phyloP scores from a whole-genome alignment of 371 early-diverging fungal genomes.

The Zopfochytrium polystomum region DNA sequence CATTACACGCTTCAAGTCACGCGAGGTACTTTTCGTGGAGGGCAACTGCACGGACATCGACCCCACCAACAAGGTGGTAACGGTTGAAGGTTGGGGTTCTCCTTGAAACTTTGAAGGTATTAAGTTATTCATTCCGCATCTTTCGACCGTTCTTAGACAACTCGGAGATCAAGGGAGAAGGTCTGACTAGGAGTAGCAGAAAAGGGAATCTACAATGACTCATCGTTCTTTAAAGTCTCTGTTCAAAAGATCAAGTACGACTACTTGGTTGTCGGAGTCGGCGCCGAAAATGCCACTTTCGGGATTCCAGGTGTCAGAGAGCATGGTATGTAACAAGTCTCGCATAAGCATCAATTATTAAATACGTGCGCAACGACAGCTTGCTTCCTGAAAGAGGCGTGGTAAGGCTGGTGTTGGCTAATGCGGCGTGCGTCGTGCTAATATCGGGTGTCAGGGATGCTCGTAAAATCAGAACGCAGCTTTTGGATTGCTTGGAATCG shows the following conservation, averaged over 20 bases:
- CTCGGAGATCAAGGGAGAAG: slow-evolving; percentile 66
- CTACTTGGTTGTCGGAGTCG: slow-evolving; percentile 83
- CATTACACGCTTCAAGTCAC: slow-evolving; percentile 78
- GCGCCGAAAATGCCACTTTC: slow-evolving; percentile 87
- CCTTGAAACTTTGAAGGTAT: too few species aligned
- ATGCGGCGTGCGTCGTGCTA: not conserved
- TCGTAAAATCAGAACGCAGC: slow-evolving; percentile 75
- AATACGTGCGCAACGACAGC: slow-evolving; percentile 22
- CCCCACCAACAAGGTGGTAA: slow-evolving; percentile 67
- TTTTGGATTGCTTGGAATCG: slow-evolving; percentile 88
- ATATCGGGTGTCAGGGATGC: slow-evolving; percentile 75
- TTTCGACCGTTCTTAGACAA: too few species aligned
- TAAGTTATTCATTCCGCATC: not conserved
- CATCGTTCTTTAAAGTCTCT: slow-evolving; percentile 34
- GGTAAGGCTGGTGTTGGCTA: slow-evolving; percentile 22
- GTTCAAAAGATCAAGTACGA: slow-evolving; percentile 73
- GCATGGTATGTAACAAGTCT: slow-evolving; percentile 39
- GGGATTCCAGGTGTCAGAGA: slow-evolving; percentile 67
- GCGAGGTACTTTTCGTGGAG: slow-evolving; percentile 79
- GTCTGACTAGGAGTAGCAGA: too few species aligned
- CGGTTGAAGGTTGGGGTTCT: slow-evolving; percentile 53
- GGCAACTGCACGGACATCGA: slow-evolving; percentile 84
- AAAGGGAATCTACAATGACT: slow-evolving; percentile 71
- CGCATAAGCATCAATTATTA: not conserved
- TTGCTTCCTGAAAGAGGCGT: slow-evolving; percentile 77